These are phyloP conservation scores for Wickerhamomyces mucosus DNA, from an alignment of 805 yeast species.

Conservation along the genomic window DNA sequence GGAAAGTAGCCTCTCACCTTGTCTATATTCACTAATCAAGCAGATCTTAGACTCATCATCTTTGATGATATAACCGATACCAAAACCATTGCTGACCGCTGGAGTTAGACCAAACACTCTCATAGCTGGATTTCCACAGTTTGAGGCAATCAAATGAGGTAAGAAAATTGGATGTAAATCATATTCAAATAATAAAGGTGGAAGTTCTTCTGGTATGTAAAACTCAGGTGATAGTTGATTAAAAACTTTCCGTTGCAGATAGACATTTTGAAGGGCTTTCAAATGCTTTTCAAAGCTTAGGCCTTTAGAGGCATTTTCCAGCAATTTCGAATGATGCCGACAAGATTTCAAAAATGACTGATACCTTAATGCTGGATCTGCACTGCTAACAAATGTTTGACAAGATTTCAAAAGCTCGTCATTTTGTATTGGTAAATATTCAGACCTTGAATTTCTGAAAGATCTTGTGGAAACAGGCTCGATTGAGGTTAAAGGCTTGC, in stretches of 20 bases:
- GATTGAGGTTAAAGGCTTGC: constrained; percentile 78
- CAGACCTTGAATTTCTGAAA: constrained; percentile 62
- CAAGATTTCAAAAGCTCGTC: constrained; percentile 41
- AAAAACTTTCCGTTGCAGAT: constrained; percentile 37
- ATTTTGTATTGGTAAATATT: constrained; percentile 56
- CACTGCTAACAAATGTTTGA: constrained; percentile 54
- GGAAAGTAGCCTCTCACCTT: constrained; percentile 68
- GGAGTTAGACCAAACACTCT: constrained; percentile 87
- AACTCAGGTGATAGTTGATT: constrained; percentile 37
- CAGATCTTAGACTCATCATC: constrained; percentile 74
- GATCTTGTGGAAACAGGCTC: constrained; percentile 81
- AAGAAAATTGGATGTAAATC: constrained; percentile 26
- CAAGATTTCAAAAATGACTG: constrained; percentile 40
- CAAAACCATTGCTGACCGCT: constrained; percentile 80
- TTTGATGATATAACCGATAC: constrained; percentile 85
- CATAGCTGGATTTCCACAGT: constrained; percentile 89
- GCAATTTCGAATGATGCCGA: constrained; percentile 36
- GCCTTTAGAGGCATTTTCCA: constrained; percentile 48
- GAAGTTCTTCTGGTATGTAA: constrained; percentile 22
- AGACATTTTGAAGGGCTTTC: constrained; percentile 50
- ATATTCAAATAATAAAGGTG: constrained; percentile 37
- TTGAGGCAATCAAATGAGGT: constrained; percentile 45
- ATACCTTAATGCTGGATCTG: constrained; percentile 39
- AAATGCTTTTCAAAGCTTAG: constrained; percentile 67
- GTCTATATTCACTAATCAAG: constrained; percentile 78